A percentile compares a stretch with the other conserved stretches of the same genome.
Conservation (phyloP, 139 green algal genomes). For the Tetraselmis striata region DNA sequence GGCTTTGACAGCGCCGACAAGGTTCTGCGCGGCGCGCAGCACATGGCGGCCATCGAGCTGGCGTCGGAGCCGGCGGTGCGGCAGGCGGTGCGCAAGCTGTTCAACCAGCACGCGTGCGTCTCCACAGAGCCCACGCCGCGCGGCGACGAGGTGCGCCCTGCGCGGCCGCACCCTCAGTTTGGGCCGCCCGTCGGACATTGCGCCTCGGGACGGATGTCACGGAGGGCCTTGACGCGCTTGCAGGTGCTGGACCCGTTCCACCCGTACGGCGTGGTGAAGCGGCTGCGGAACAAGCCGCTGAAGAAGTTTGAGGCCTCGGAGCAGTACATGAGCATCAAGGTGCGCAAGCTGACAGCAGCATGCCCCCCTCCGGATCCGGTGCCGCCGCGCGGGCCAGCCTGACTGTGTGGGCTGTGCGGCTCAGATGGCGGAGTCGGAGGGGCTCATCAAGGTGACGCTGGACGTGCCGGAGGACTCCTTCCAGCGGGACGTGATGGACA, state of each 20-base stretch:
- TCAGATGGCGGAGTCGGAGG: slow-evolving; percentile 14
- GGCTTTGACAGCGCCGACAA: slow-evolving; percentile 17
- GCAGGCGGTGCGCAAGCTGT: slow-evolving; percentile 24
- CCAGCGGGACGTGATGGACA: not conserved
- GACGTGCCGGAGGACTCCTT: not conserved
- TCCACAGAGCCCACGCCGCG: slow-evolving; percentile 3
- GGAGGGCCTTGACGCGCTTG: too few relatives aligned
- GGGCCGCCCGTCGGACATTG: too few relatives aligned
- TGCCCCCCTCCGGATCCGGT: slow-evolving; percentile 9
- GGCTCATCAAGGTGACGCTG: slow-evolving; percentile 18
- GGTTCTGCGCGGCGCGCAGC: slow-evolving; percentile 32
- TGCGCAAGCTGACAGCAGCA: too few relatives aligned
- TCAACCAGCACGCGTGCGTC: not conserved
- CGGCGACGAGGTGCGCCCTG: not conserved
- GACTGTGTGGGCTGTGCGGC: too few relatives aligned
- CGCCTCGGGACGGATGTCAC: too few relatives aligned
- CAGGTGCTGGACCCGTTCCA: slow-evolving; percentile 62
- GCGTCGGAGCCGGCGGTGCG: slow-evolving; percentile 39
- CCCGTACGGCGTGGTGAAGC: slow-evolving; percentile 53
- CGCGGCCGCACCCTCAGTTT: too few relatives aligned
- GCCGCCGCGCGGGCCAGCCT: too few relatives aligned
- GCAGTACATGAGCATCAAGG: slow-evolving; percentile 46
- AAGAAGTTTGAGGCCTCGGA: slow-evolving; percentile 36
- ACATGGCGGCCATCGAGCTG: slow-evolving; percentile 40
- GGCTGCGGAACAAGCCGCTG: slow-evolving; percentile 66